phyloP scores from a whole-genome alignment of 345 rosid species.

The Lepidium sativum region DNA sequence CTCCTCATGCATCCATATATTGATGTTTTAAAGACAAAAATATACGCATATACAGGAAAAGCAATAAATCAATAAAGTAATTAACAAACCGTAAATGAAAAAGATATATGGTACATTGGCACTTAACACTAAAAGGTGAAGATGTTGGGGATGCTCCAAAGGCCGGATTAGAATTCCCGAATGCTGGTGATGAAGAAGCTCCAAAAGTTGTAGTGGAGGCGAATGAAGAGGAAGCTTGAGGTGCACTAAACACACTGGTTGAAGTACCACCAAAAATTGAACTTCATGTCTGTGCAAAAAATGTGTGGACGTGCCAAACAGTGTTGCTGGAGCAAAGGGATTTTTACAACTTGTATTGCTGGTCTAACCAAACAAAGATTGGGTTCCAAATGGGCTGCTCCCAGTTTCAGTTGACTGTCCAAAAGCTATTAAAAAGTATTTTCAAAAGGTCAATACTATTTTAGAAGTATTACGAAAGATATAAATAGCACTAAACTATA shows the following conservation, averaged over 20 bases:
- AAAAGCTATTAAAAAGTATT: constrained; percentile 44
- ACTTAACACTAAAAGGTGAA: constrained; percentile 74
- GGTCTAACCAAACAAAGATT: constrained; percentile 69
- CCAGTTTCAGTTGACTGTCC: constrained; percentile 65
- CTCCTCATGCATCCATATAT: neutral
- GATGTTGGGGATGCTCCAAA: constrained; percentile 74
- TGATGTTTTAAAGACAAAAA: neutral
- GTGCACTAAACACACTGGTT: constrained; percentile 78
- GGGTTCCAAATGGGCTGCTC: constrained; percentile 74
- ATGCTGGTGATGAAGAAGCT: constrained; percentile 64
- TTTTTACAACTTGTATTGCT: constrained; percentile 44
- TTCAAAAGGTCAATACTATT: neutral
- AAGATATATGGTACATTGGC: neutral
- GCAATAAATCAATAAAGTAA: neutral
- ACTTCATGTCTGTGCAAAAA: constrained; percentile 71
- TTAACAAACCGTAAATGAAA: neutral
- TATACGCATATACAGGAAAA: neutral
- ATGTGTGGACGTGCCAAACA: constrained; percentile 65
- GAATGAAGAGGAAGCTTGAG: constrained; percentile 66
- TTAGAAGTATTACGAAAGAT: neutral
- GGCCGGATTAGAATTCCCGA: constrained; percentile 59
- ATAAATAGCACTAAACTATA: neutral
- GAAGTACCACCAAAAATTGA: constrained; percentile 85
- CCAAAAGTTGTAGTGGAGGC: constrained; percentile 64
- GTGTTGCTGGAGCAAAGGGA: constrained; percentile 68